Evolutionary conservation across 78 protist genomes (phyloP), one percentile per base, ranked within the genome.

Genomic region (Thecamonas trahens): DNA sequence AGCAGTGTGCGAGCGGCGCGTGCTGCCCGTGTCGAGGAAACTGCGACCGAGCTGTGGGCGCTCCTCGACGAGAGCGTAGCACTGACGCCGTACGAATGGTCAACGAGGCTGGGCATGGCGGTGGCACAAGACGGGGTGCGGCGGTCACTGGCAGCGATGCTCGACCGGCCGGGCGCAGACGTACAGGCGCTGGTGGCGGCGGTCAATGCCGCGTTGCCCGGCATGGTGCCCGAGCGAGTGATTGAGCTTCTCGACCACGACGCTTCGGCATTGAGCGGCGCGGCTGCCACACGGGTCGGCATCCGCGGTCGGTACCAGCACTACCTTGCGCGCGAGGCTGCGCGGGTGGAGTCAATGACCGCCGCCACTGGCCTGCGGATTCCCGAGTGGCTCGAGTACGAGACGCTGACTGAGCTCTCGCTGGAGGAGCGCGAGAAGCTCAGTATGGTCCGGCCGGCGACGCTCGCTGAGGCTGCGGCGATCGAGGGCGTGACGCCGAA

Each of bases 361-460:
- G 22, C 15, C 18, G 3, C 1, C n/a, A 64, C 7, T n/a, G 44
- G 14, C 31, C 6, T 34, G 78, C 24, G 9, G 13, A 0, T 72
- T 13, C 75, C 74, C 9, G 42, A 18, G 8, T 22, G 2, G 14
- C 42, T 64, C 40, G 71, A 65, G 22, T 72, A 70, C 55, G 7
- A 4, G 37, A 0, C 61, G 14, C 24, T 76, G 15, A 18, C 29
- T 1, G 39, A 13, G 32, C 70, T 76, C 35, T 57, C 70, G 14
- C 0, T 0, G 38, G 82, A 76, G 32, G 82, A 76, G 75, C 31
- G 26, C 35, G 60, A 67, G 57, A 76, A 76, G 28, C 70, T 76
- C 26, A 26, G 35, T 28, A 9, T 24, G 26, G 45, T 14, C 67
- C 42, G 59, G 7, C 72, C 72, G 14, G 11, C n/a, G 15, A 67